Evolutionary conservation across 805 yeast genomes (phyloP), one percentile per base, ranked within the genome.

Genomic region (Dipodascus albidus): DNA sequence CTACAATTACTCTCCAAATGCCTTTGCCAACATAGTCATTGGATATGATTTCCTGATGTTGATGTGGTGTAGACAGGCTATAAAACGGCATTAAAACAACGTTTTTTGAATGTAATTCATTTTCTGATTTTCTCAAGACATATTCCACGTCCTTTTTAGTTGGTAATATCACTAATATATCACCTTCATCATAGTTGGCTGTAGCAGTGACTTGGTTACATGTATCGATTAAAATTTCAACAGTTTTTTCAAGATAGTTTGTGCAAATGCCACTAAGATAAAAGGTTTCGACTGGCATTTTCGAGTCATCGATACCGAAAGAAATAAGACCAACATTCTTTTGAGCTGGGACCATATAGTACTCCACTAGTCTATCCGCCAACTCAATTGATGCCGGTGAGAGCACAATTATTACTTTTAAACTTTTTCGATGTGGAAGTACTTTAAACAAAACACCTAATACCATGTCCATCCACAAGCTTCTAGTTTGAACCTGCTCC

Each of bases 401-500:
- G 20, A 38, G n/a, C 44, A 17, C 6, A 3, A 57, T 54, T 9
- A 58, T 19, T n/a, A 50, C 50, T 48, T 58, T 83, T 55, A 85
- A 64, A 64, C 85, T 88, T 54, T 78, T 71, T 59, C 95, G 67
- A 50, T 73, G 72, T 1, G 69, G 59, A 4, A 85, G 65, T 1
- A 86, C 69, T 38, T 74, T 69, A 60, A 79, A 79, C 62, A 87
- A 78, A 3, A 86, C 65, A 0, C 95, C 95, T 22, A 87, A 63
- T 3, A 85, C 64, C 1, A 87, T 77, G 67, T 87, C 96, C 0
- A 93, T 83, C 63, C 81, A 85, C 31, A 85, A 68, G 0, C 90
- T 75, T 54, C 95, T 67, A 66, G 85, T 93, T 63, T 87, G 95
- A 0, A 95, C 95, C 69, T 87, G 95, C 70, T 87, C 95, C 76